A percentile compares a stretch with the other conserved stretches of the same genome.
phyloP scores from a whole-genome alignment of 352 stramenopile genomes.

The Globisporangium echinulatum region DNA sequence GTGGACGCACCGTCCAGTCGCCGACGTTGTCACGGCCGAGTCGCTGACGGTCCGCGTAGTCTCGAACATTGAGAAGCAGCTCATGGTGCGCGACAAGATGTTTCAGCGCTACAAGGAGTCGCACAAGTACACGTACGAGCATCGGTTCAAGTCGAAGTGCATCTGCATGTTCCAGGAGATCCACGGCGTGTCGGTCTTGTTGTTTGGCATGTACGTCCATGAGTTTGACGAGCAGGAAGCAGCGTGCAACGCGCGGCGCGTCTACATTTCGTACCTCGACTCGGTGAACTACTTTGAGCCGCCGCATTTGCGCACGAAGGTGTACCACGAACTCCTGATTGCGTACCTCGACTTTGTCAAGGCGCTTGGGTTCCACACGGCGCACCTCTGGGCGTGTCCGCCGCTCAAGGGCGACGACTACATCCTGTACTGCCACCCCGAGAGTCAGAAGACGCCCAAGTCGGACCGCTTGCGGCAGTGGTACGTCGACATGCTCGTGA shows the following conservation, averaged over 20 bases:
- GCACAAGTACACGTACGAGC: conserved; percentile 84
- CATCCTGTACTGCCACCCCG: conserved; percentile 99
- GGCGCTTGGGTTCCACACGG: conserved; percentile 95
- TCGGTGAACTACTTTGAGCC: conserved; percentile 99
- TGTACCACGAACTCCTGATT: conserved; percentile 99
- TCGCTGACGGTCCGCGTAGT: conserved; percentile 92
- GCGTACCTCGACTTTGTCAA: conserved; percentile 98
- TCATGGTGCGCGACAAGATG: conserved; percentile 95
- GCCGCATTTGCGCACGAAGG: conserved; percentile 93
- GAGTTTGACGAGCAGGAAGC: conserved; percentile 98
- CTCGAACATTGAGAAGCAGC: conserved; percentile 94
- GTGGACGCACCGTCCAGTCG: conserved; percentile 73
- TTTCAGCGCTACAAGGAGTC: conserved; percentile 91
- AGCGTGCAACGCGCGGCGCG: conserved; percentile 90
- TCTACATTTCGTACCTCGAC: conserved; percentile 99
- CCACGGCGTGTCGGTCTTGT: conserved; percentile 97
- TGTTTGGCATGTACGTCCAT: conserved; percentile 99
- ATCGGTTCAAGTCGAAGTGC: conserved; percentile 96
- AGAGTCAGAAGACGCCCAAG: conserved; percentile 98
- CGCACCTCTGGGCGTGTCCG: conserved; percentile 99
- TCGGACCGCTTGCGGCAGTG: conserved; percentile 96
- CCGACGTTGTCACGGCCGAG: conserved; percentile 89
- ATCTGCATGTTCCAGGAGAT: conserved; percentile 99
- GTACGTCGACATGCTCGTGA: conserved; percentile 90
- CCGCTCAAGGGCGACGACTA: conserved; percentile 99